Evolutionary conservation across 139 green algal genomes (phyloP), one percentile per base, ranked within the genome.

Genomic region (Chlamydomonas applanata): DNA sequence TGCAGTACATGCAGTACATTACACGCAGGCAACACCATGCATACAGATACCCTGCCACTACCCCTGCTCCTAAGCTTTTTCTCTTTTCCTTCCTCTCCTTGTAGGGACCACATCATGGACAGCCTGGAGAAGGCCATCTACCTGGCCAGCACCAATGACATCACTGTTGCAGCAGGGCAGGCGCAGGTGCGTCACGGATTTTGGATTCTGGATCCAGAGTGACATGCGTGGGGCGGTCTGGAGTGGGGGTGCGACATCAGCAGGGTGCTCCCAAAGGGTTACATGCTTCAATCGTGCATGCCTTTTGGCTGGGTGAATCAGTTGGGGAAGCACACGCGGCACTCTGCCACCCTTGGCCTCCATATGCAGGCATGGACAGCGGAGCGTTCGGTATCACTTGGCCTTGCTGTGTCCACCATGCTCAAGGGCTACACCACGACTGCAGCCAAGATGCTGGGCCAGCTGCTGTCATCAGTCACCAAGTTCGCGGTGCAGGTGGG

Each of bases 101-200:
- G n/a, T 79, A 94, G 92, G 13, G 92, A 97, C 53, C 83, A 89
- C 30, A 83, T 97, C 27, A 97, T 97, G 93, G 88, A 96, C 62
- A 89, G 90, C 71, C 44, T 97, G 34, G 93, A 97, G 85, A 89
- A 91, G n/a, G 86, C 94, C 40, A 70, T 97, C 71, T 83, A 95
- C 40, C 83, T 97, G 25, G 83, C 88, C 13, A 90, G 84, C 44
- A 86, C 72, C 73, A 92, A 93, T 66, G 90, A 96, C 74, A 85
- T 94, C 29, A 93, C 85, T 30, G 65, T 74, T 1, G 87, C 83
- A 45, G 68, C 77, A 22, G 53, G 73, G 1, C 53, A 76, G 22
- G 68, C 59, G 56, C 74, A 74, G 75, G 69, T 81, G 34, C 0
- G 71, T 44, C 56, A 19, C 2, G 33, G 32, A 32, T 14, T 5